Percentiles rank a stretch among this genome's conserved stretches.
phyloP scores from a whole-genome alignment of 768 basidiomycete genomes.

The Baorangia bicolor region DNA sequence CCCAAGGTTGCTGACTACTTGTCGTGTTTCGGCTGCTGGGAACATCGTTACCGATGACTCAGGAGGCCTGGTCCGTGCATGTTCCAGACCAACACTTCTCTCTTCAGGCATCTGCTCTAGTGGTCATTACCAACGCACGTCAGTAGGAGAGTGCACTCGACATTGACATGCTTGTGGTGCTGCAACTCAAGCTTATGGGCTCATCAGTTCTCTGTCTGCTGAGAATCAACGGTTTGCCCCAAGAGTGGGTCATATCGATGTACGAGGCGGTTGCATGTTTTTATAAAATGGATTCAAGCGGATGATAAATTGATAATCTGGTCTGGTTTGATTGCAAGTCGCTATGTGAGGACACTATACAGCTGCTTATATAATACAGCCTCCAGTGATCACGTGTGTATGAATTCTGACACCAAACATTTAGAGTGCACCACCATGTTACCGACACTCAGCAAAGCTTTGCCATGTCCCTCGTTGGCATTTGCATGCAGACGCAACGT shows the following conservation, averaged over 20 bases:
- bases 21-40: neutral
- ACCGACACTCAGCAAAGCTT: neutral
- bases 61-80: neutral
- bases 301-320: too few species aligned
- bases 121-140: neutral
- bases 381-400: neutral
- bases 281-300: neutral
- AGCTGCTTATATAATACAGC: slow-evolving; percentile 20
- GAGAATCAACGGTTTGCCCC: neutral
- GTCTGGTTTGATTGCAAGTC: too few species aligned
- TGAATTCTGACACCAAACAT: neutral
- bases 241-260: neutral
- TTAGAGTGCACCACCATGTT: slow-evolving; percentile 13
- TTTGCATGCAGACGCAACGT: slow-evolving; percentile 11
- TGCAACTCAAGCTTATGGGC: neutral
- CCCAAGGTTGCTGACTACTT: too few species aligned
- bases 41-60: neutral
- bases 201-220: neutral
- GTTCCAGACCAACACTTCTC: neutral
- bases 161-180: neutral
- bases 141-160: neutral
- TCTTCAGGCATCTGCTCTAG: neutral
- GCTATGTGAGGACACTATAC: neutral
- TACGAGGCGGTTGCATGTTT: neutral
- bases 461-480: slow-evolving; percentile 7